phyloP scores from a whole-genome alignment of 345 rosid genomes.

The Theobroma cacao region DNA sequence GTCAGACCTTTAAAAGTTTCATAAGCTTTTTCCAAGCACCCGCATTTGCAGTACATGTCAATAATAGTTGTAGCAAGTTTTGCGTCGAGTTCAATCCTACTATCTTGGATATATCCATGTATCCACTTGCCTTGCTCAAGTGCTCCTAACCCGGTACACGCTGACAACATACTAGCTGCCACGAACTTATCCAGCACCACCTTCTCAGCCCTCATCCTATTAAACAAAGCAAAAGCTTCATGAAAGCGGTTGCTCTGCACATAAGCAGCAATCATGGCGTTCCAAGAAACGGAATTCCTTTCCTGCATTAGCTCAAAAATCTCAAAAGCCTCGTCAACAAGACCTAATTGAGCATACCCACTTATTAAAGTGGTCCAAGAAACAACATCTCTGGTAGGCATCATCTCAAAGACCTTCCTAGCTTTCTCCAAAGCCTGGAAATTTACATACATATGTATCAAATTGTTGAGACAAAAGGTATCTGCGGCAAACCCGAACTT shows the following conservation, averaged over 20 bases:
- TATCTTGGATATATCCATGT: constrained; percentile 26
- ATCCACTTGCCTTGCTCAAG: constrained; percentile 46
- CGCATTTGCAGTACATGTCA: constrained; percentile 53
- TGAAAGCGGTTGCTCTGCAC: constrained; percentile 40
- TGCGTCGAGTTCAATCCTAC: constrained; percentile 27
- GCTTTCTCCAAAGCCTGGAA: constrained; percentile 33
- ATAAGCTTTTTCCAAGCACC: constrained; percentile 44
- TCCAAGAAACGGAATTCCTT: constrained; percentile 47
- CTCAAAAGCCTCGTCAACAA: constrained; percentile 35
- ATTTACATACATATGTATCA: constrained; percentile 45
- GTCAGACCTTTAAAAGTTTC: constrained; percentile 27
- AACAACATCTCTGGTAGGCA: constrained; percentile 24
- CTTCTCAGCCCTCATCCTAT: constrained; percentile 38
- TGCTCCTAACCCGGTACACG: constrained; percentile 39
- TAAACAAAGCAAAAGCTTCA: constrained; percentile 48
- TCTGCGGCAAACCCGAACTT: constrained; percentile 39
- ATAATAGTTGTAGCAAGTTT: constrained; percentile 44
- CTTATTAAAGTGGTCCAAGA: constrained; percentile 48
- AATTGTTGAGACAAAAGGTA: constrained; percentile 27
- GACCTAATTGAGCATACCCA: constrained; percentile 44
- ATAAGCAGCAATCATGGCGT: constrained; percentile 43
- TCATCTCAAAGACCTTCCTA: constrained; percentile 32
- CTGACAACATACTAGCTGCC: constrained; percentile 41
- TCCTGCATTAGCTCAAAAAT: constrained; percentile 40
- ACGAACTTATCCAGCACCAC: constrained; percentile 37